Base-by-base conservation (phyloP, 305 asterid species). In the Fraxinus platypoda region DNA sequence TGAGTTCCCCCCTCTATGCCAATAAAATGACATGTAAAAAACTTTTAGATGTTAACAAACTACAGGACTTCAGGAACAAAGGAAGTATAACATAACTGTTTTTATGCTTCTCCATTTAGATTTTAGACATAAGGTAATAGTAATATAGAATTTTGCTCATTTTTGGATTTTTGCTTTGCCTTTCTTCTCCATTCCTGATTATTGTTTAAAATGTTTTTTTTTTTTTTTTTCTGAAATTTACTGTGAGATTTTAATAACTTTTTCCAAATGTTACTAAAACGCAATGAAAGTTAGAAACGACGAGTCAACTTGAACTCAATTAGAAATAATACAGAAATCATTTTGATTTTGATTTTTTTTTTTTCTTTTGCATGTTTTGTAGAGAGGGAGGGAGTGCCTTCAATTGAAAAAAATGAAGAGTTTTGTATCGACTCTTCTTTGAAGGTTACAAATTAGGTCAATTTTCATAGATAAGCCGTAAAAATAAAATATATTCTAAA, bases 1-100 rank as follows among this genome's bases (percentile, higher is more conserved):
- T 0, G 97, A 93, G 88, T 94, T 94, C 13, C 97, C 97, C 66
- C 92, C 97, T 80, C 84, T 93, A 71, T 86, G 97, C 85, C 86
- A 87, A 59, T 90, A 83, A 83, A 49, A 49, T 75, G 70, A 83
- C 80, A 35, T 66, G 75, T 71, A 57, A 68, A 41, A 57, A 59
- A 41, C 78, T 68, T 76, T 71, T 80, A 78, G 85, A 78, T n/a
- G 64, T 87, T 84, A 13, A 84, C 86, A 77, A 59, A 68, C 31
- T 8, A 75, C 74, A 38, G 25, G 85, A 81, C 49, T 49, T 81
- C 80, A 83, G 83, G 75, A 71, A 30, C 13, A 31, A 31, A 54
- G 66, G n/a, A 46, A 25, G 30, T 12, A 25, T 28, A 6, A 70
- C 17, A 28, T 31, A 31, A 15, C 43, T 70, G 75, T 70, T 70